phyloP scores from a whole-genome alignment of 2,329 filamentous ascomycete species.

The Massarina eburnea region DNA sequence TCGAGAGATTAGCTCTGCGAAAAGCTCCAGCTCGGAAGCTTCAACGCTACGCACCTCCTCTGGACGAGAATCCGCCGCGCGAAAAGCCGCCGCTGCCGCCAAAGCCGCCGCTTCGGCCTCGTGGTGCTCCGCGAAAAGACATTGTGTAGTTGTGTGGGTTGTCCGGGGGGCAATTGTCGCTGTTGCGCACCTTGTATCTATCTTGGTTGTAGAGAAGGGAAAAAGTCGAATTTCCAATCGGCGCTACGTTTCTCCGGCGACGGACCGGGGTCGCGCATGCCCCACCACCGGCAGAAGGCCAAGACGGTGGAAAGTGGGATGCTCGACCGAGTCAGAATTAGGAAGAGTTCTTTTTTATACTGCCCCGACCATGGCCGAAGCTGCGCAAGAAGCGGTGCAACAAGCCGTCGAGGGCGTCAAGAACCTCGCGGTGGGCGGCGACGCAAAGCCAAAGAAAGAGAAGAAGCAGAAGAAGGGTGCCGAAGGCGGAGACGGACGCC shows the following conservation, averaged over 20 bases:
- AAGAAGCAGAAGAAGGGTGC: conserved; percentile 50
- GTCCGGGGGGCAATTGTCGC: conserved; percentile 30
- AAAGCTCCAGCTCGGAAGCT: conserved; percentile 15
- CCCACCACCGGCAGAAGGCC: conserved; percentile 23
- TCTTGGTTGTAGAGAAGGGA: conserved; percentile 28
- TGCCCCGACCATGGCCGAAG: conserved; percentile 49
- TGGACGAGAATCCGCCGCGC: conserved; percentile 55
- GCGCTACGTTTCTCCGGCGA: conserved; percentile 24
- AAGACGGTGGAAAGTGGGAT: conserved; percentile 11
- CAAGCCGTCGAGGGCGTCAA: conserved; percentile 61
- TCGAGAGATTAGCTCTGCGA: conserved; percentile 31
- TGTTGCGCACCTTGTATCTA: conserved; percentile 19
- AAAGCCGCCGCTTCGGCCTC: conserved; percentile 46
- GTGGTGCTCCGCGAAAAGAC: conserved; percentile 60
- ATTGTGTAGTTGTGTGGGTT: conserved; percentile 47
- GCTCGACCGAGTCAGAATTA: background rate
- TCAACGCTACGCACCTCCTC: conserved; percentile 48
- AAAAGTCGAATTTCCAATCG: conserved; percentile 34
- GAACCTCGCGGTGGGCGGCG: conserved; percentile 55
- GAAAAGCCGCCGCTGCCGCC: conserved; percentile 50
- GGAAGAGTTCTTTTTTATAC: no score
- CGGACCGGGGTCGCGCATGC: conserved; percentile 16
- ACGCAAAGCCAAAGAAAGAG: conserved; percentile 43
- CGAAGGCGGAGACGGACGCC: conserved; percentile 40
- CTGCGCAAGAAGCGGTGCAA: conserved; percentile 53